Percentiles rank a stretch among this genome's conserved stretches.
Conservation (phyloP, 192 early-diverging fungal genomes). For the Gonapodya prolifera region DNA sequence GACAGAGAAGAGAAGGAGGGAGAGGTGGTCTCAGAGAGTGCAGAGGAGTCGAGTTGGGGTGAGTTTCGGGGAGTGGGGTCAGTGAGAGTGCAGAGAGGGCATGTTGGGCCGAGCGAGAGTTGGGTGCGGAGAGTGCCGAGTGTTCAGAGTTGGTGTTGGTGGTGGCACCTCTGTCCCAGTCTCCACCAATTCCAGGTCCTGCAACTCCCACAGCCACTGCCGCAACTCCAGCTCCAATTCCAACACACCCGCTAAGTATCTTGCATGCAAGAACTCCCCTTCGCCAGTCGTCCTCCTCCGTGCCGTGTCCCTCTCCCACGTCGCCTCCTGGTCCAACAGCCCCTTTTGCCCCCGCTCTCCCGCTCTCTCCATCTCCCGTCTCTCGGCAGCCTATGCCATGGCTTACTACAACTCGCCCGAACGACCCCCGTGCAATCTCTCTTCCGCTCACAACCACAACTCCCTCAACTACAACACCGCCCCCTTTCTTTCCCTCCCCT, state of each 20-base stretch:
- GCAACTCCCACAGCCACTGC: too few relatives aligned
- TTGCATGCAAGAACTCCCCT: neutral
- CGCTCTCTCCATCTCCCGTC: neutral
- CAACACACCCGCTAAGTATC: too few relatives aligned
- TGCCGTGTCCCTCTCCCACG: neutral
- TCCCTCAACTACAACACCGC: too few relatives aligned
- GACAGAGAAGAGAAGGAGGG: neutral
- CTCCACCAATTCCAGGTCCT: too few relatives aligned
- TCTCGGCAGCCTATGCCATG: too few relatives aligned
- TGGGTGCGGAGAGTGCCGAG: neutral
- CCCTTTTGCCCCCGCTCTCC: neutral
- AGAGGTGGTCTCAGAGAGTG: neutral
- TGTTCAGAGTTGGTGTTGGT: neutral
- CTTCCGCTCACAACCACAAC: neutral
- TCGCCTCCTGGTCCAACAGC: neutral
- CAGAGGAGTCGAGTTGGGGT: neutral
- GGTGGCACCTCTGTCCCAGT: too few relatives aligned
- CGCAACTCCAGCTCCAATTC: too few relatives aligned
- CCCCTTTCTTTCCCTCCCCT: too few relatives aligned
- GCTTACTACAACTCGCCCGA: neutral
- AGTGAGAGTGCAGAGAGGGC: neutral
- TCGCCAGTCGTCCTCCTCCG: neutral
- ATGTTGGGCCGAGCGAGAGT: neutral
- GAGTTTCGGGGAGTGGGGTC: neutral
- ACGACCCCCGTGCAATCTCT: neutral